phyloP scores from a whole-genome alignment of 164 flowering plant species.

The Kingdonia uniflora region DNA sequence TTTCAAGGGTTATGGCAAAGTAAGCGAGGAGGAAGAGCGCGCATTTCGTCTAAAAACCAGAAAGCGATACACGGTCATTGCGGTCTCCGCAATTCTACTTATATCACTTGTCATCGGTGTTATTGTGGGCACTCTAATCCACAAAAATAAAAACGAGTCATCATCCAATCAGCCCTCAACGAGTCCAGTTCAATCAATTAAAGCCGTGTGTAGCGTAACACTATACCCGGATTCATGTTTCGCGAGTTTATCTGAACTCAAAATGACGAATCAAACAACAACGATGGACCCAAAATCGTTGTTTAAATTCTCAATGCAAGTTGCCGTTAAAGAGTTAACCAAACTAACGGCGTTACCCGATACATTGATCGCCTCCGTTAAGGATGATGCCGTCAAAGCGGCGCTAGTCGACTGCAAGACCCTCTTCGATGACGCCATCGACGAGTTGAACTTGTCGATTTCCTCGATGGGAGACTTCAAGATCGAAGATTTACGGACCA shows the following conservation, averaged over 20 bases:
- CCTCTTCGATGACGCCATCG: slow-evolving; percentile 41
- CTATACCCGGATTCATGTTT: slow-evolving; percentile 37
- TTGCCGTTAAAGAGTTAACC: slow-evolving; percentile 31
- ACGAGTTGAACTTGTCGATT: slow-evolving; percentile 34
- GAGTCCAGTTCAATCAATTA: slow-evolving; percentile 15
- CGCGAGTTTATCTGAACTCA: slow-evolving; percentile 24
- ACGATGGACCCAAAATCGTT: slow-evolving; percentile 31
- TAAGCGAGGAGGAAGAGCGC: slow-evolving; percentile 35
- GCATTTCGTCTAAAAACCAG: slow-evolving; percentile 39
- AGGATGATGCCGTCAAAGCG: slow-evolving; percentile 10
- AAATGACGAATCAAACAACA: slow-evolving; percentile 8
- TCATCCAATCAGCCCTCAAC: background rate
- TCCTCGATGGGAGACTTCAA: slow-evolving; percentile 17
- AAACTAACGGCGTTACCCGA: slow-evolving; percentile 21
- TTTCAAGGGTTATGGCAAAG: slow-evolving; percentile 65
- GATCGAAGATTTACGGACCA: slow-evolving; percentile 47
- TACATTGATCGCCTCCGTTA: slow-evolving; percentile 7
- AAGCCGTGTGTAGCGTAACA: slow-evolving; percentile 37
- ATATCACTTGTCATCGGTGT: slow-evolving; percentile 32
- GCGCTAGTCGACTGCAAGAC: slow-evolving; percentile 40
- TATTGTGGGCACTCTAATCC: slow-evolving; percentile 24
- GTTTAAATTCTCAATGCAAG: slow-evolving; percentile 36
- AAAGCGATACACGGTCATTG: slow-evolving; percentile 33
- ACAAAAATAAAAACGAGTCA: slow-evolving; percentile 13
- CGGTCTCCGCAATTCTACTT: slow-evolving; percentile 36